phyloP scores from a whole-genome alignment of 176 grass and related monocot genomes.

The Echinochloa phyllopogon region DNA sequence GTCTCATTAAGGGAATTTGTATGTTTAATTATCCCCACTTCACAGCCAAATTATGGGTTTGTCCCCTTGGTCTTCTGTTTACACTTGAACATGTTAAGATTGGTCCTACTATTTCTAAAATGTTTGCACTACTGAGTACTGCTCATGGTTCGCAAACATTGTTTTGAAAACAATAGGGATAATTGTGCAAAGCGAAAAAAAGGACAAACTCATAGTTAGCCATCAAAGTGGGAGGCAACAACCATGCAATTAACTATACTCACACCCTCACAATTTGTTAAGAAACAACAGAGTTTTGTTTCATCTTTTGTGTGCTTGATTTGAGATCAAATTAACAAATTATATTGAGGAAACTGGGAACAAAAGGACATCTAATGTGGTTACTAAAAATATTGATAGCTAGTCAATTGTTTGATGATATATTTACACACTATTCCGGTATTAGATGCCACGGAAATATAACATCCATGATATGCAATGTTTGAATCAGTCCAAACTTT shows the following conservation, averaged over 20 bases:
- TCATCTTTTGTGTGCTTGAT: background rate
- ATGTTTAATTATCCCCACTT: too few species aligned
- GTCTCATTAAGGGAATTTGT: too few species aligned
- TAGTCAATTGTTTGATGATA: background rate
- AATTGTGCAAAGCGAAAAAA: background rate
- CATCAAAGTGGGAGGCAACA: background rate
- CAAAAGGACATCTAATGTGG: background rate
- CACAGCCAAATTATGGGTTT: background rate
- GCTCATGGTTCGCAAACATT: background rate
- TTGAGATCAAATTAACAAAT: background rate
- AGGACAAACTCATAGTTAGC: background rate
- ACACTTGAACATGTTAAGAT: background rate
- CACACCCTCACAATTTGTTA: background rate
- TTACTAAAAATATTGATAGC: too few species aligned
- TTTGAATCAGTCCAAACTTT: background rate
- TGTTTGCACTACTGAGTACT: background rate
- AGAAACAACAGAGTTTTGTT: background rate
- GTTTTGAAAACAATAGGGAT: background rate
- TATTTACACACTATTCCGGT: background rate
- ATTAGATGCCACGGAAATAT: background rate
- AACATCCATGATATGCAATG: background rate
- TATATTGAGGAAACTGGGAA: background rate
- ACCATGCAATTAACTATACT: background rate
- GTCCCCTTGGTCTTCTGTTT: background rate
- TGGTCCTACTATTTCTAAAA: background rate